These are phyloP conservation scores for Penicillium palitans DNA, from an alignment of 2,329 filamentous ascomycete genomes.

Conservation along the genomic window DNA sequence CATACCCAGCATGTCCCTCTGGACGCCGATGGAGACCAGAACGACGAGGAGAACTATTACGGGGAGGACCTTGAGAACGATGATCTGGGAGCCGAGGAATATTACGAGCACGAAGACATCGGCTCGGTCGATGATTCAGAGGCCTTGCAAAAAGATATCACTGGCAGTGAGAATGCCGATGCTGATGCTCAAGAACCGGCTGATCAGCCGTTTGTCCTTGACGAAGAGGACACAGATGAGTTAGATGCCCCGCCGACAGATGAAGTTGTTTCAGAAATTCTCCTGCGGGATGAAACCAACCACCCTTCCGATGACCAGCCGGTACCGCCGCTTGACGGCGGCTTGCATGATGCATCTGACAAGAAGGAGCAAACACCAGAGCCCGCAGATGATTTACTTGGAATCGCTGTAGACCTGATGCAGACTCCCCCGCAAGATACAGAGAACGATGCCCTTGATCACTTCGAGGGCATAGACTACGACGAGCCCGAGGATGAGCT, in stretches of 20 bases:
- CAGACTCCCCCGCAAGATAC: conserved; percentile 26
- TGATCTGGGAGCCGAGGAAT: conserved; percentile 11
- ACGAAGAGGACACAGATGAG: conserved; percentile 13
- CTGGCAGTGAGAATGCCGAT: conserved; percentile 8
- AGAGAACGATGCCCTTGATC: conserved; percentile 9
- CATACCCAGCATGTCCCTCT: conserved; percentile 16
- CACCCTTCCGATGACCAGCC: conserved; percentile 20
- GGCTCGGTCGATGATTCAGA: conserved; percentile 16
- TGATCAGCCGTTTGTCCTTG: conserved; percentile 11
- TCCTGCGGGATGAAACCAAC: conserved; percentile 13
- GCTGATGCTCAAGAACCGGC: conserved; percentile 6
- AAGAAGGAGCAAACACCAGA: conserved; percentile 19
- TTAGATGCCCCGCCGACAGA: conserved; percentile 13
- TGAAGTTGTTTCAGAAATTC: conserved; percentile 14
- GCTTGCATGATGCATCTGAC: conserved; percentile 8
- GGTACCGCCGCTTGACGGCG: conserved; percentile 21
- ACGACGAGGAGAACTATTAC: conserved; percentile 21
- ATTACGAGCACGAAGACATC: conserved; percentile 17
- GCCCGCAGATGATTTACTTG: conserved; percentile 34
- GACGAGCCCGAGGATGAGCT: conserved; percentile 23
- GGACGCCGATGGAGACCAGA: conserved; percentile 36
- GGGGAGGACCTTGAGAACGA: conserved; percentile 19
- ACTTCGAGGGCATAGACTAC: conserved; percentile 16
- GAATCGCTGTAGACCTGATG: conserved; percentile 35
- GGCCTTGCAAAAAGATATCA: conserved; percentile 10